These are phyloP conservation scores for Babesia ovis DNA, from an alignment of 169 alveolate genomes.

Conservation along the genomic window DNA sequence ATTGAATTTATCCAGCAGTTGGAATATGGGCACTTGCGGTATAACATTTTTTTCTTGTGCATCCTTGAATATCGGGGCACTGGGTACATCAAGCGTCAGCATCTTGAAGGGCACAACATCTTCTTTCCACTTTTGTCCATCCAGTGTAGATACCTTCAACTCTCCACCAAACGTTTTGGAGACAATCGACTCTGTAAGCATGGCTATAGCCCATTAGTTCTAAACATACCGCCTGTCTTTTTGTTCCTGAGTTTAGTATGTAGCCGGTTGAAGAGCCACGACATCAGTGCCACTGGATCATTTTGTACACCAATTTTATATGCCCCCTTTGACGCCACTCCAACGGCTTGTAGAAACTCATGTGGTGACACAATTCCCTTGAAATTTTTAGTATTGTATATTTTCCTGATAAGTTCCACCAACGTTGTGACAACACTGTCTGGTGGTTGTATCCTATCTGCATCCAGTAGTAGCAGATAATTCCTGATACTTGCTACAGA, in stretches of 20 bases:
- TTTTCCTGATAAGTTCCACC: conserved; percentile 92
- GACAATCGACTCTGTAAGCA: conserved; percentile 53
- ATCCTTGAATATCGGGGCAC: conserved; percentile 93
- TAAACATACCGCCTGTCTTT: conserved; percentile 35
- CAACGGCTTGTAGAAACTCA: conserved; percentile 90
- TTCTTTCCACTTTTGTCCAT: conserved; percentile 61
- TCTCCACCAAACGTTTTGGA: conserved; percentile 87
- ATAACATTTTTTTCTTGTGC: conserved; percentile 86
- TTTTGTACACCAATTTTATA: conserved; percentile 86
- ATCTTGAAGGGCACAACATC: conserved; percentile 66
- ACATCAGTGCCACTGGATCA: conserved; percentile 91
- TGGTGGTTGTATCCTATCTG: conserved; percentile 69
- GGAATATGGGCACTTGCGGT: conserved; percentile 91
- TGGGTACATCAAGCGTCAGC: conserved; percentile 78
- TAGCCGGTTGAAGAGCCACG: conserved; percentile 89
- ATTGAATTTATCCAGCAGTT: conserved; percentile 91
- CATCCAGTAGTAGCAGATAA: conserved; percentile 64
- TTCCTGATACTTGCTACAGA: conserved; percentile 67
- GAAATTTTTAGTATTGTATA: conserved; percentile 94
- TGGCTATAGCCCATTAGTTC: too few relatives aligned
- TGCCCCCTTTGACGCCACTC: conserved; percentile 73
- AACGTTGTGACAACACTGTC: conserved; percentile 87
- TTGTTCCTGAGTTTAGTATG: conserved; percentile 69
- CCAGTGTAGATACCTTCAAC: conserved; percentile 76
- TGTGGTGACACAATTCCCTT: conserved; percentile 98